phyloP scores from a whole-genome alignment of 2,329 filamentous ascomycete genomes.

The Metarhizium album region DNA sequence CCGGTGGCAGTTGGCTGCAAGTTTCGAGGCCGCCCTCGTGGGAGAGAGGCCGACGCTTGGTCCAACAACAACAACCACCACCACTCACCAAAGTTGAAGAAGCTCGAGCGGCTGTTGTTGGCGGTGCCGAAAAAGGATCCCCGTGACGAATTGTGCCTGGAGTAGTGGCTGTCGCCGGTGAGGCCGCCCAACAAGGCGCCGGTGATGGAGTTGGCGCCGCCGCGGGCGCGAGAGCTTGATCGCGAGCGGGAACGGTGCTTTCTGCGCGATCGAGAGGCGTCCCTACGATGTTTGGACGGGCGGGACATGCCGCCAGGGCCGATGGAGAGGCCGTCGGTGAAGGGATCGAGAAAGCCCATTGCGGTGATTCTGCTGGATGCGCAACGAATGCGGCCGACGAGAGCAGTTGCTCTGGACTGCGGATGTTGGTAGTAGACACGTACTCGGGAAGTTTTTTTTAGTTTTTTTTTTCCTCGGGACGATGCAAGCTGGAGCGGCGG shows the following conservation, averaged over 20 bases:
- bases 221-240: constrained; percentile 27
- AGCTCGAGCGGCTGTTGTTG: constrained; percentile 31
- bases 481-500: neutral
- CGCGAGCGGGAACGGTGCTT: constrained; percentile 26
- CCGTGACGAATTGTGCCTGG: constrained; percentile 30
- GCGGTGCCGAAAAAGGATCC: constrained; percentile 37
- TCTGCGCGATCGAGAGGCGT: constrained; percentile 21
- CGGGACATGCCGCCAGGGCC: constrained; percentile 12
- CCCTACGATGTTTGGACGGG: constrained; percentile 16
- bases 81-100: constrained; percentile 30
- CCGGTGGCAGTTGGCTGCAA: neutral
- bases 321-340: constrained; percentile 16
- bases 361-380: neutral
- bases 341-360: constrained; percentile 20
- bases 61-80: neutral
- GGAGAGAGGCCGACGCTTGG: neutral
- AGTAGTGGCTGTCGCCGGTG: constrained; percentile 21
- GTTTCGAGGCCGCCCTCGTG: constrained; percentile 3
- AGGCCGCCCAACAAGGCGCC: constrained; percentile 22
- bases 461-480: neutral
- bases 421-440: neutral
- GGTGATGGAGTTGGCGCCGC: constrained; percentile 21
- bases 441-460: no score
- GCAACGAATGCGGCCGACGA: neutral
- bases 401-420: neutral